Evolutionary conservation across 2,329 filamentous ascomycete species (phyloP).

Genomic region (Cladosporium austrohemisphaericum): DNA sequence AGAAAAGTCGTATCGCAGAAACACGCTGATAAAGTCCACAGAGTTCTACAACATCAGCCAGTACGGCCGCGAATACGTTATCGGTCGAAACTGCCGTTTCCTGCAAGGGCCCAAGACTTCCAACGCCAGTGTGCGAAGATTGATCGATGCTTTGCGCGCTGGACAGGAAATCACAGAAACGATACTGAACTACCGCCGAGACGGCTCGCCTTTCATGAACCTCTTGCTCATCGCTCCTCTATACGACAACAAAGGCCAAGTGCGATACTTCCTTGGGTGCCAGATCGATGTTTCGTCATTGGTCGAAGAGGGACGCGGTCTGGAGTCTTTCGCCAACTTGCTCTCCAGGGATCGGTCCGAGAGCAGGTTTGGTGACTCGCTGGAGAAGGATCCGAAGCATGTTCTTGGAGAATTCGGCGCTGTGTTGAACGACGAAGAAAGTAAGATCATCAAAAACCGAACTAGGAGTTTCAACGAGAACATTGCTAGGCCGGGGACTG

Average conservation of each 20-base stretch:
- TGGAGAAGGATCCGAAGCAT: conserved; percentile 23
- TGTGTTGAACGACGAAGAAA: conserved; percentile 32
- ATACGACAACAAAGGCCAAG: conserved; percentile 39
- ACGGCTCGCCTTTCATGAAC: conserved; percentile 41
- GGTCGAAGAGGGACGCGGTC: conserved; percentile 34
- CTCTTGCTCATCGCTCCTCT: conserved; percentile 40
- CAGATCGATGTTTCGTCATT: conserved; percentile 40
- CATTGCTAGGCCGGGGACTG: conserved; percentile 4
- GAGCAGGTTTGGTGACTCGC: conserved; percentile 23
- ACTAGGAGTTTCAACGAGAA: conserved; percentile 18
- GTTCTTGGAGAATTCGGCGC: conserved; percentile 30
- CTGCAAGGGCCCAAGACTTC: conserved; percentile 42
- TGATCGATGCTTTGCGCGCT: conserved; percentile 35
- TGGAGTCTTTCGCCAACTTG: conserved; percentile 36
- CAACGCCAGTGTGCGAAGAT: conserved; percentile 31
- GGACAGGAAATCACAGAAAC: conserved; percentile 44
- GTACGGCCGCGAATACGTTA: conserved; percentile 41
- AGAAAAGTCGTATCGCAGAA: no score
- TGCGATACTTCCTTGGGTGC: conserved; percentile 39
- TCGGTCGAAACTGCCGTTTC: conserved; percentile 45
- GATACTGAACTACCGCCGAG: conserved; percentile 41
- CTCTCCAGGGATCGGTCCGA: conserved; percentile 31
- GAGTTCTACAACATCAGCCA: conserved; percentile 45
- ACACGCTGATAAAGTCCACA: conserved; percentile 11
- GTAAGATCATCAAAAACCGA: conserved; percentile 29